These are phyloP conservation scores for Calocera viscosa DNA, from an alignment of 768 basidiomycete species.

Conservation along the genomic window DNA sequence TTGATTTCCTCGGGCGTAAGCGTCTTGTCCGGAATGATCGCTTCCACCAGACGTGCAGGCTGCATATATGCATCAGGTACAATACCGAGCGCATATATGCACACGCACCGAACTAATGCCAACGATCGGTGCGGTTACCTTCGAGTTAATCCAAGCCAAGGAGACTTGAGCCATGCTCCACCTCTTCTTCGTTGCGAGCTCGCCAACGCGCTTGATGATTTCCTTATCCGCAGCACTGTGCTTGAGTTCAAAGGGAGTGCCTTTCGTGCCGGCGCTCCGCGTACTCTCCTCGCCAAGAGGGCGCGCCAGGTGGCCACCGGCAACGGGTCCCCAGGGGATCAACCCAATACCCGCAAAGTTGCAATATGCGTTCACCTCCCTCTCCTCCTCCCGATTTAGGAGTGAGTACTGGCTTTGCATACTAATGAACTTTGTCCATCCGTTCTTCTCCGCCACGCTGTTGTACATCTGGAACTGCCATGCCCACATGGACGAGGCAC, in stretches of 20 bases:
- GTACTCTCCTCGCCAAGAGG: conserved; percentile 24
- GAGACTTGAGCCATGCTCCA: conserved; percentile 38
- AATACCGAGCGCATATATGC: not conserved
- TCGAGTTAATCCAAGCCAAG: conserved; percentile 32
- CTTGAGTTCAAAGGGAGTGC: conserved; percentile 21
- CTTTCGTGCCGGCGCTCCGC: conserved; percentile 17
- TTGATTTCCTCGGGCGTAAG: conserved; percentile 26
- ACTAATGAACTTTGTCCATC: conserved; percentile 18
- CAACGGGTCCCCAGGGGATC: conserved; percentile 11
- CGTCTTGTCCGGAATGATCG: conserved; percentile 21
- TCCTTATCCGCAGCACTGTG: conserved; percentile 24
- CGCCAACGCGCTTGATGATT: conserved; percentile 33
- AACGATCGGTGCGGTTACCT: conserved; percentile 37
- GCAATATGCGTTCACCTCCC: conserved; percentile 18
- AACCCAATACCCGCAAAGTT: conserved; percentile 9
- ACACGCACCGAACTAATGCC: conserved; percentile 28
- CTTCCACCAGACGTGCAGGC: conserved; percentile 23
- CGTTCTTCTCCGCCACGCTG: conserved; percentile 23
- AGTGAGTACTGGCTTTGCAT: conserved; percentile 20
- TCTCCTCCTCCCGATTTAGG: conserved; percentile 20
- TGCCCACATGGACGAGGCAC: conserved; percentile 45
- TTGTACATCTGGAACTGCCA: conserved; percentile 32
- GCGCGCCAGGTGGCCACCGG: conserved; percentile 31
- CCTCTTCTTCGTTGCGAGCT: conserved; percentile 31
- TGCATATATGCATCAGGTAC: not conserved